phyloP scores from a whole-genome alignment of 208 protist genomes.

The Wallacemonas sp. region DNA sequence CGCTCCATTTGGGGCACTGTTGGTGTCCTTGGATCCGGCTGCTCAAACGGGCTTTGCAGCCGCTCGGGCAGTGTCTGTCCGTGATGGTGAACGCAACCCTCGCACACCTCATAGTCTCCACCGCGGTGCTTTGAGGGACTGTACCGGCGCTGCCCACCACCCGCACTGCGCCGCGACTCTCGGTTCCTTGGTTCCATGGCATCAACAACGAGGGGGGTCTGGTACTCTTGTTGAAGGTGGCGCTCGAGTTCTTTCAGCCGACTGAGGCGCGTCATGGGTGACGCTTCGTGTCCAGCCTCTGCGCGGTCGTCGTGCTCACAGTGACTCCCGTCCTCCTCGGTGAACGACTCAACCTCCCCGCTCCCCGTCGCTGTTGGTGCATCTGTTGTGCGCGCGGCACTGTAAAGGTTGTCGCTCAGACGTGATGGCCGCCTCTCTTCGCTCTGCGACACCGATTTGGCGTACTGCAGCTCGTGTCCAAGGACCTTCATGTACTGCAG shows the following conservation, averaged over 20 bases:
- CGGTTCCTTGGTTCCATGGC: neutral
- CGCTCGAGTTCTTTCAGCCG: conserved; percentile 16
- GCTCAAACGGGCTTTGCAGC: conserved; percentile 1
- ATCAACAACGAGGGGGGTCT: conserved; percentile 15
- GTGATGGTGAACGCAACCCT: conserved; percentile 22
- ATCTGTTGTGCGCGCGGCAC: no score
- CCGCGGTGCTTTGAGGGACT: conserved; percentile 35
- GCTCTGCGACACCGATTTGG: conserved; percentile 1
- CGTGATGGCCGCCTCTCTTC: neutral
- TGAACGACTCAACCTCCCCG: conserved; percentile 1
- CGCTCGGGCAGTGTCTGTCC: neutral
- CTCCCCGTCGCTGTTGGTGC: neutral
- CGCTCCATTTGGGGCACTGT: no score
- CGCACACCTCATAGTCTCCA: conserved; percentile 38
- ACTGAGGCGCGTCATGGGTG: neutral
- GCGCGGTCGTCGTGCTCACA: neutral
- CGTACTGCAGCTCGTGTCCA: conserved; percentile 58
- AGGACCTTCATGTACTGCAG: conserved; percentile 67
- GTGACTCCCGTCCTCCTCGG: neutral
- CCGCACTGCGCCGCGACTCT: neutral
- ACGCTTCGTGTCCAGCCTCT: neutral
- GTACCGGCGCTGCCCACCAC: conserved; percentile 25
- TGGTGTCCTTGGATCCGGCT: neutral
- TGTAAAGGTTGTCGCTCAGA: neutral
- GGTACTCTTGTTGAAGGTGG: conserved; percentile 19